Evolutionary conservation across 352 stramenopile species (phyloP), one percentile per base, ranked within the genome.

Genomic region (Ophiocytium majus): DNA sequence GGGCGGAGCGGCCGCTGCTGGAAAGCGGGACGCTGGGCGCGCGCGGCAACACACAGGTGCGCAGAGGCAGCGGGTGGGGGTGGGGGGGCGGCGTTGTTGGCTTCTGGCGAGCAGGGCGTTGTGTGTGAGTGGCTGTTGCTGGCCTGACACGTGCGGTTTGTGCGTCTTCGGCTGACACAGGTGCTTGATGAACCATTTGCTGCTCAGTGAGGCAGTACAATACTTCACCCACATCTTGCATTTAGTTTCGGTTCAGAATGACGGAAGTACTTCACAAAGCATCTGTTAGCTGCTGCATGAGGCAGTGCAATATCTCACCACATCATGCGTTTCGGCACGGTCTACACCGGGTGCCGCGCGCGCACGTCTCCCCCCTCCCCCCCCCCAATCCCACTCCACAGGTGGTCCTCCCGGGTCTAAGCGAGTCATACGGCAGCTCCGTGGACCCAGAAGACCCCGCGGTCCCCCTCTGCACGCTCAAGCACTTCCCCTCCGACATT

Each of bases 1-100:
- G 96, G 78, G 97, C 98, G 86, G 92, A 93, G 0, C 89, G 98
- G 19, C 94, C 95, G 35, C 95, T 98, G 93, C 92, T 99, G 36
- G 97, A 99, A 90, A 97, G 94, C 0, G 97, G 97, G 9, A 99
- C 97, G 31, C 89, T 99, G 1, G 97, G 97, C 63, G 97, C 97
- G 0, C 98, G 98, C 86, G 97, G 96, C n/a, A 99, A 99, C 90
- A 98, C 98, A 0, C 93, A 97, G 91, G 91, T 95, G 32, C 43
- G 43, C 43, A 57, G 43, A 14, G 5, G 43, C 43, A 57, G 43
- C 43, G 5, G 43, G 43, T 14, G 14, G 43, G 5, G n/a, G 64
- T 1, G 5, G 64, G n/a, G 64, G 64, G 64, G n/a, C 32, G n/a
- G 64, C 32, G n/a, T 63, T 79, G 66, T 79, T 79, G 0, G n/a